Conservation (phyloP, 148 eudicot species). For the Diospyros lotus region DNA sequence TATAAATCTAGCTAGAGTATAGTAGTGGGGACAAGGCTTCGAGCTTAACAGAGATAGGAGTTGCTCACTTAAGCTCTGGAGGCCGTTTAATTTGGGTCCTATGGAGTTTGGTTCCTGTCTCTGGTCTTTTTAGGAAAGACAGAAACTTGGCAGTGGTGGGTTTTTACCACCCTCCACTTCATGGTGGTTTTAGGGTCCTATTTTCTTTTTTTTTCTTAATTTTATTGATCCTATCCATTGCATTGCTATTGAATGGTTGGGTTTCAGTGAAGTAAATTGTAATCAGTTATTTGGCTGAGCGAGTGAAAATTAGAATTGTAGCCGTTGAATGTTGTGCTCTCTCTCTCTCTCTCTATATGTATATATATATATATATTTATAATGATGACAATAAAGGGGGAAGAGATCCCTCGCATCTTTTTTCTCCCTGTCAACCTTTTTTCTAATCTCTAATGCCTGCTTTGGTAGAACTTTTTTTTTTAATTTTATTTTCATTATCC, state of each 20-base stretch:
- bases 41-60: constrained; percentile 8
- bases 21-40: not conserved
- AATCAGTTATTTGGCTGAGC: constrained; percentile 10
- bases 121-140: constrained; percentile 8
- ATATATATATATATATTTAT: too few species aligned
- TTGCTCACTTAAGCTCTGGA: constrained; percentile 34
- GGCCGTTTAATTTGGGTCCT: constrained; percentile 3
- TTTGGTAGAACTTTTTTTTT: too few species aligned
- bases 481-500: too few species aligned
- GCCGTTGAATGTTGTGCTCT: too few species aligned
- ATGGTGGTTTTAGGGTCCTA: not conserved
- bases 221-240: not conserved
- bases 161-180: constrained; percentile 23
- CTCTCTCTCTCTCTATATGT: too few species aligned
- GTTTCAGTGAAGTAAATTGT: constrained; percentile 3
- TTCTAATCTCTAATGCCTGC: too few species aligned
- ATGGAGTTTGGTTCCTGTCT: constrained; percentile 14
- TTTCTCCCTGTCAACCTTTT: too few species aligned
- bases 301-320: not conserved
- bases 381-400: too few species aligned
- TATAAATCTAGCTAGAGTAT: too few species aligned
- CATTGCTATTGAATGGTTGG: not conserved
- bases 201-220: not conserved
- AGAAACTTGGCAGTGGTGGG: constrained; percentile 26
- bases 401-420: too few species aligned